Conservation (phyloP, 2,329 filamentous ascomycete species). For the Pyricularia pennisetigena region DNA sequence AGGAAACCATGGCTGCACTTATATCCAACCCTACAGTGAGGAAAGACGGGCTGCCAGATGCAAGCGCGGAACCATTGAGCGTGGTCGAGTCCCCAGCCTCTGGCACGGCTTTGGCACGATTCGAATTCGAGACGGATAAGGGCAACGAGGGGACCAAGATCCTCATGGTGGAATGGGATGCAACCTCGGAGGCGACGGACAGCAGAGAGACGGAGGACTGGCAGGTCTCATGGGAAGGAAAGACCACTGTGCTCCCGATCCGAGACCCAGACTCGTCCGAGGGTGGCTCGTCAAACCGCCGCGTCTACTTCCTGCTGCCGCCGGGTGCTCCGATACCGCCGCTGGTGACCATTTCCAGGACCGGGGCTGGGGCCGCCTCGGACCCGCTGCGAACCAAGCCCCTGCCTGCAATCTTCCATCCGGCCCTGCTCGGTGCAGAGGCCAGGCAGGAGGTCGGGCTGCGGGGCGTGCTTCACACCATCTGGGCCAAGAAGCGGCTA, state of each 20-base stretch:
- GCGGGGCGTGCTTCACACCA: slow-evolving; percentile 77
- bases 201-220: slow-evolving; percentile 42
- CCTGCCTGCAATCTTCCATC: slow-evolving; percentile 77
- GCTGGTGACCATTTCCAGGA: slow-evolving; percentile 53
- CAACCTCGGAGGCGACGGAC: slow-evolving; percentile 23
- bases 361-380: slow-evolving; percentile 14
- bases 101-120: slow-evolving; percentile 52
- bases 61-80: slow-evolving; percentile 8
- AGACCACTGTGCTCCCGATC: slow-evolving; percentile 59
- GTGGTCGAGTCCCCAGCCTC: slow-evolving; percentile 31
- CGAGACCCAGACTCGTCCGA: slow-evolving; percentile 36
- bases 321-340: slow-evolving; percentile 63
- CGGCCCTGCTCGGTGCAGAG: slow-evolving; percentile 55
- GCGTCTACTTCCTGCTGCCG: slow-evolving; percentile 71
- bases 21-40: background rate
- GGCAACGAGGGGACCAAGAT: slow-evolving; percentile 83
- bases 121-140: slow-evolving; percentile 72
- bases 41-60: background rate
- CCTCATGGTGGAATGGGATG: slow-evolving; percentile 85
- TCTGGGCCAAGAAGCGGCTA: slow-evolving; percentile 80
- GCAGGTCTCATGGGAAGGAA: slow-evolving; percentile 79
- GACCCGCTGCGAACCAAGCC: slow-evolving; percentile 59
- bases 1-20: slow-evolving; percentile 5
- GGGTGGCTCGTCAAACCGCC: slow-evolving; percentile 33
- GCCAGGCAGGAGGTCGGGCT: slow-evolving; percentile 53